Evolutionary conservation across 116 monocot species (phyloP), one percentile per base, ranked within the genome.

Genomic region (Zostera marina): DNA sequence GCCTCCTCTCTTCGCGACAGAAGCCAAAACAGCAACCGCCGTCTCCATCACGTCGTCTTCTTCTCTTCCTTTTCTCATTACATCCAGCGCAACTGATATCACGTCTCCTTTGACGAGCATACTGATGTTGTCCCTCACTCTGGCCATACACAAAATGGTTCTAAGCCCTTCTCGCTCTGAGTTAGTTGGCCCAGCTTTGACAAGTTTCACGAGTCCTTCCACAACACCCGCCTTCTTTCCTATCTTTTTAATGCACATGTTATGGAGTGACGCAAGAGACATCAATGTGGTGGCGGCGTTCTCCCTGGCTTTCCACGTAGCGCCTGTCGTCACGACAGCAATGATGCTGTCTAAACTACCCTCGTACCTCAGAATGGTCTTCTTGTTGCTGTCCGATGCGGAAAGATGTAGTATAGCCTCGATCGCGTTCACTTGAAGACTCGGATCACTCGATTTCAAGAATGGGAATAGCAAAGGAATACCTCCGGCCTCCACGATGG

Each of bases 361-460:
- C 11, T 81, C 67, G 0, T 71, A 68, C 65, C 80, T 75, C 85
- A 94, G 73, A 53, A 94, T 79, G 11, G 71, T 67, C 66, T 73
- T 71, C 72, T 85, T 88, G 74, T 88, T 94, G 43, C 73, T 68
- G 5, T 88, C 84, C 20, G 85, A 67, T 46, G 85, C 77, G 22
- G 94, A 94, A 48, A 94, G 81, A 67, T 94, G 85, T 57, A 88
- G 73, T 49, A 89, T 48, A 21, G 94, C 78, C 20, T 82, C 82
- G 12, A 96, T 74, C 51, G 89, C 82, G 62, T 88, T 82, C 12
- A 84, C 71, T 68, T 88, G 85, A 20, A 94, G 76, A 55, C 43
- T 58, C 9, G 66, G 64, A 10, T 83, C 77, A 0, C 52, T 62
- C 7, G 88, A 74, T 2, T 42, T 20, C 11, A 94, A 68, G 0